Conservation (phyloP, 306 rosid genomes). For the Lathyrus sativus region DNA sequence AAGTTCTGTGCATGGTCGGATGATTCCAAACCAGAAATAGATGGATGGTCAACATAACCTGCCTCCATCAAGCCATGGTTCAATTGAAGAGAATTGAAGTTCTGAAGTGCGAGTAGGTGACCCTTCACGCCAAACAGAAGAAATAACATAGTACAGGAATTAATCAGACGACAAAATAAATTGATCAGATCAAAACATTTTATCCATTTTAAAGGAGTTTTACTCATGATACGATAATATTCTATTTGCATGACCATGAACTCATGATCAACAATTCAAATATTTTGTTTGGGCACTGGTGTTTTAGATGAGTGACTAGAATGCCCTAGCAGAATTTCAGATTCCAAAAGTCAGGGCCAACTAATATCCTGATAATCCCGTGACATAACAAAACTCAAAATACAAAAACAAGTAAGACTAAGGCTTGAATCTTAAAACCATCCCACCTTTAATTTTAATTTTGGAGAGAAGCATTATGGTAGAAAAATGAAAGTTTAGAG, state of each 20-base stretch:
- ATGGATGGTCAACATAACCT: conserved; percentile 69
- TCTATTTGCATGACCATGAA: neutral
- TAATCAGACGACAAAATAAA: conserved; percentile 18
- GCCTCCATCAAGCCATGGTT: conserved; percentile 94
- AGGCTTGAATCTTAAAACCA: neutral
- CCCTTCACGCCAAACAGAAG: conserved; percentile 62
- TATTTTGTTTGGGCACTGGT: neutral
- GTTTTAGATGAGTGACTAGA: neutral
- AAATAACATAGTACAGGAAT: conserved; percentile 1
- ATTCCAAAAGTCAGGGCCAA: too few relatives aligned
- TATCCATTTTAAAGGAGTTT: conserved; percentile 19
- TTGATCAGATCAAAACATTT: conserved; percentile 7
- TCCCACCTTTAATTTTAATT: neutral
- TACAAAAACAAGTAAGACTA: neutral
- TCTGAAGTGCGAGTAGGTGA: conserved; percentile 75
- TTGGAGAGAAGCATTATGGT: neutral
- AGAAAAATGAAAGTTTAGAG: neutral
- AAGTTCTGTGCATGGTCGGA: conserved; percentile 49
- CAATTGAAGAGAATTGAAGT: conserved; percentile 58
- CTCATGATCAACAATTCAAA: neutral
- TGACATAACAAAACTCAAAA: neutral
- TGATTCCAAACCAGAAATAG: conserved; percentile 41
- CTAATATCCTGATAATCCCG: neutral
- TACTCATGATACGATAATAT: conserved; percentile 12
- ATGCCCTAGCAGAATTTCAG: neutral